Conservation (phyloP, 495 filamentous ascomycete species). For the Talaromyces trachyspermus region DNA sequence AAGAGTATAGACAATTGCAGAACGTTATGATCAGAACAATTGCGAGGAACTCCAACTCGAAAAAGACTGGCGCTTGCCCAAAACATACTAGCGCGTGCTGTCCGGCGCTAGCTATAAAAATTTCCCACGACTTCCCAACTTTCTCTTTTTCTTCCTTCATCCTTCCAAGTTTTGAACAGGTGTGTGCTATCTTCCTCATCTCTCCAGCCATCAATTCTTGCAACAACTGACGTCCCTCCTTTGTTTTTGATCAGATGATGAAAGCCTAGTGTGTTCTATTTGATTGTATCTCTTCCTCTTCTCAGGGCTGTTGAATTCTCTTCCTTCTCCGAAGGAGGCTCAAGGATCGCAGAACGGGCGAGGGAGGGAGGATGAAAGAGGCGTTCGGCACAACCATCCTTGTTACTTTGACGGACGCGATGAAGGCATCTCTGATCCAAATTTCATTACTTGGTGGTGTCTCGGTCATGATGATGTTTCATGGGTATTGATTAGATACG, state of each 20-base stretch:
- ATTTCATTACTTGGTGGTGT: constrained; percentile 39
- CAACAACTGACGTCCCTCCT: constrained; percentile 35
- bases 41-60: background rate
- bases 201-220: constrained; percentile 1
- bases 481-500: too few species aligned
- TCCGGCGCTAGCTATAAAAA: constrained; percentile 10
- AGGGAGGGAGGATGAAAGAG: constrained; percentile 77
- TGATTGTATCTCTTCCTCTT: constrained; percentile 67
- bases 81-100: constrained; percentile 21
- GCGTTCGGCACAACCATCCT: constrained; percentile 98
- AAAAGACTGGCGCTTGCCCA: constrained; percentile 13
- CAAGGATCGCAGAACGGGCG: constrained; percentile 71
- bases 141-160: constrained; percentile 61
- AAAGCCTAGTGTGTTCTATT: constrained; percentile 93
- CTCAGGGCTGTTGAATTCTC: constrained; percentile 66
- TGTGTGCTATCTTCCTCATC: constrained; percentile 52
- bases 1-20: background rate
- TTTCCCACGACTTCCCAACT: constrained; percentile 14
- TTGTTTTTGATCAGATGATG: constrained; percentile 87
- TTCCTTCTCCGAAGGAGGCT: constrained; percentile 77
- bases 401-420: constrained; percentile 95
- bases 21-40: too few species aligned
- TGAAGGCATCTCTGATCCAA: constrained; percentile 91
- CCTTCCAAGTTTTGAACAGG: constrained; percentile 98
- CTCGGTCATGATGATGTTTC: too few species aligned